A percentile compares a stretch with the other conserved stretches of the same genome.
Conservation (phyloP, 2,329 filamentous ascomycete genomes). For the Calonectria hongkongensis region DNA sequence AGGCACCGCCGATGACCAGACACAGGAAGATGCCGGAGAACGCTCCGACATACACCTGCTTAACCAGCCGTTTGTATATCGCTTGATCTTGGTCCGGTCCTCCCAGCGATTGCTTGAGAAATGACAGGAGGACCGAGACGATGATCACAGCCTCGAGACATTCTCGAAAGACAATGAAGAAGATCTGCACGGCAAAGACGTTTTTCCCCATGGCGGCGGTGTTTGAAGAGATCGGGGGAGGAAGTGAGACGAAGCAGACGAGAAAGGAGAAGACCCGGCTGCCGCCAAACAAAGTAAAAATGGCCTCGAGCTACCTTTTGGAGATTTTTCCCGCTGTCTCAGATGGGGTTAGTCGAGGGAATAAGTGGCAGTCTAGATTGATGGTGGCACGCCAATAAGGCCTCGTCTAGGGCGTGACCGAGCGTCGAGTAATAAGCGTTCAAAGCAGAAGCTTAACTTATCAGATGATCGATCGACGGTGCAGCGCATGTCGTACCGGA, state of each 20-base stretch:
- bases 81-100: constrained; percentile 74
- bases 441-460: constrained; percentile 24
- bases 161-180: constrained; percentile 91
- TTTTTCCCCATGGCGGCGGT: constrained; percentile 72
- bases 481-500: neutral
- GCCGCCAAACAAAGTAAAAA: constrained; percentile 6
- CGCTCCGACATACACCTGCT: constrained; percentile 81
- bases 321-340: neutral
- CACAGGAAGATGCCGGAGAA: constrained; percentile 75
- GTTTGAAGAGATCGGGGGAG: neutral
- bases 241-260: neutral
- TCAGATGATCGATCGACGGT: constrained; percentile 38
- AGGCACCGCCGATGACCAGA: constrained; percentile 75
- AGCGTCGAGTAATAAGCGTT: constrained; percentile 2
- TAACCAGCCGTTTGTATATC: constrained; percentile 79
- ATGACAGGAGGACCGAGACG: constrained; percentile 85
- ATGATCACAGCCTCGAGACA: constrained; percentile 86
- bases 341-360: constrained; percentile 2
- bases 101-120: constrained; percentile 83
- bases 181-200: constrained; percentile 84
- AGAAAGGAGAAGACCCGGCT: neutral
- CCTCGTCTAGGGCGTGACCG: neutral
- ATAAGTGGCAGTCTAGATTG: constrained; percentile 24
- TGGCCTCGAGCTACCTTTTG: constrained; percentile 5
- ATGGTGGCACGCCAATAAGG: neutral